A percentile compares a stretch with the other conserved stretches of the same genome.
phyloP scores from a whole-genome alignment of 768 basidiomycete species.

The Roridomyces roridus region DNA sequence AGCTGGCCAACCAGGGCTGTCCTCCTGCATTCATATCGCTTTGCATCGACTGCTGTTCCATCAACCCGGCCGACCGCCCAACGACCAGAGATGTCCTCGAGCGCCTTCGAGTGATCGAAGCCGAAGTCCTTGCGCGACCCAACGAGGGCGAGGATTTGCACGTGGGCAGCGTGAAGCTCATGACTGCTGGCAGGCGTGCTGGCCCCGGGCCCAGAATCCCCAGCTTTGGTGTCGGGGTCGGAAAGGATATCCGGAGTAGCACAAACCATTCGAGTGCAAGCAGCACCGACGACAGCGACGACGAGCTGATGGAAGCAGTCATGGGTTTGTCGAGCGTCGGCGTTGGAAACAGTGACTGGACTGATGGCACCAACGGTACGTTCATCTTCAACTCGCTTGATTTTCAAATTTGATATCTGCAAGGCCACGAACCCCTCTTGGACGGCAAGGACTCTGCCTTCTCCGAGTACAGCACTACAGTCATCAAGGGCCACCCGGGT shows the following conservation, averaged over 20 bases:
- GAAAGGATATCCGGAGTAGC: slow-evolving; percentile 57
- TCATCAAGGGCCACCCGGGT: slow-evolving; percentile 58
- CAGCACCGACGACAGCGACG: slow-evolving; percentile 63
- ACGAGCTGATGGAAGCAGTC: slow-evolving; percentile 71
- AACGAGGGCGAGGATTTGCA: slow-evolving; percentile 73
- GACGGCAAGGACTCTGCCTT: slow-evolving; percentile 39
- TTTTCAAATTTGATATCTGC: slow-evolving; percentile 15
- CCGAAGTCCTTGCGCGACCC: slow-evolving; percentile 75
- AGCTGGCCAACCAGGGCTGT: slow-evolving; percentile 72
- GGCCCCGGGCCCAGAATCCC: slow-evolving; percentile 76
- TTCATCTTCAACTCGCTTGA: slow-evolving; percentile 6
- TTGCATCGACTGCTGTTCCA: slow-evolving; percentile 76
- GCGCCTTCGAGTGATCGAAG: slow-evolving; percentile 79
- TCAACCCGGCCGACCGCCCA: slow-evolving; percentile 73
- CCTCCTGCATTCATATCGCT: slow-evolving; percentile 81
- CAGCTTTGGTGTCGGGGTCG: slow-evolving; percentile 81
- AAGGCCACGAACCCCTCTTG: slow-evolving; percentile 64
- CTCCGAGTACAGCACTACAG: slow-evolving; percentile 75
- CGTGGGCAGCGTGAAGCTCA: slow-evolving; percentile 85
- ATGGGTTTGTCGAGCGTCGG: slow-evolving; percentile 57
- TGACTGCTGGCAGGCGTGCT: slow-evolving; percentile 70
- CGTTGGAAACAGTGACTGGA: slow-evolving; percentile 52
- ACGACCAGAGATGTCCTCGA: slow-evolving; percentile 81
- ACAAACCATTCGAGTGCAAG: slow-evolving; percentile 49
- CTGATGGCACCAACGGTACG: slow-evolving; percentile 47